A percentile compares a stretch with the other conserved stretches of the same genome.
Evolutionary conservation across 805 yeast species (phyloP).

Genomic region (Lachancea nothofagi): DNA sequence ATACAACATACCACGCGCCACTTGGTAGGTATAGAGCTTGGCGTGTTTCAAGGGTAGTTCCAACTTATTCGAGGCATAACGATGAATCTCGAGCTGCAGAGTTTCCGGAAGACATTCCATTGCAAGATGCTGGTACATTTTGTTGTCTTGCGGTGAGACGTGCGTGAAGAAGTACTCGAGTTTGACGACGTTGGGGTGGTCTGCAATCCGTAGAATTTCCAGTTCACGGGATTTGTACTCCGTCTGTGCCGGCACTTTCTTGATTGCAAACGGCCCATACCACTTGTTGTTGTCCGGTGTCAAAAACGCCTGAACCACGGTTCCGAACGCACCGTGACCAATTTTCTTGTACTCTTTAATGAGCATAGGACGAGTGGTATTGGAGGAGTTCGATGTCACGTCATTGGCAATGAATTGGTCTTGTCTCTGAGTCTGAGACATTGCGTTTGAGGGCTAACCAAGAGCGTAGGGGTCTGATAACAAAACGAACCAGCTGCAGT

Average conservation of each 20-base stretch:
- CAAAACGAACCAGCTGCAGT: no score
- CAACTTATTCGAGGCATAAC: constrained; percentile 54
- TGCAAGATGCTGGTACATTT: constrained; percentile 71
- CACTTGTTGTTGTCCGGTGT: constrained; percentile 41
- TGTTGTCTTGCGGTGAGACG: constrained; percentile 54
- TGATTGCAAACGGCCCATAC: constrained; percentile 81
- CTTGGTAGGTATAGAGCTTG: constrained; percentile 72
- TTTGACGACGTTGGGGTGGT: constrained; percentile 74
- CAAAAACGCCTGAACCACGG: constrained; percentile 69
- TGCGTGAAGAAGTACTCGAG: constrained; percentile 68
- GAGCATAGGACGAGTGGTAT: constrained; percentile 52
- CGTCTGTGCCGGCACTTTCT: constrained; percentile 81
- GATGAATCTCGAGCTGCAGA: constrained; percentile 67
- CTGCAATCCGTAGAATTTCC: constrained; percentile 66
- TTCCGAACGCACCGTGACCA: constrained; percentile 86
- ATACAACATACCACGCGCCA: constrained; percentile 78
- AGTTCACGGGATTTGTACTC: constrained; percentile 80
- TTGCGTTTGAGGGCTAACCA: not conserved
- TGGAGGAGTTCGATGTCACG: constrained; percentile 58
- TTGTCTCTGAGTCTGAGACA: constrained; percentile 13
- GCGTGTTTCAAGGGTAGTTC: constrained; percentile 68
- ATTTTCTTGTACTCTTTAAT: constrained; percentile 67
- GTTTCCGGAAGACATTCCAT: constrained; percentile 87
- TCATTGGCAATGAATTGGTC: constrained; percentile 49
- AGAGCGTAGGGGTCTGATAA: no score